Evolutionary conservation across 192 early-diverging fungal species (phyloP).

Genomic region (Obelidium mucronatum): DNA sequence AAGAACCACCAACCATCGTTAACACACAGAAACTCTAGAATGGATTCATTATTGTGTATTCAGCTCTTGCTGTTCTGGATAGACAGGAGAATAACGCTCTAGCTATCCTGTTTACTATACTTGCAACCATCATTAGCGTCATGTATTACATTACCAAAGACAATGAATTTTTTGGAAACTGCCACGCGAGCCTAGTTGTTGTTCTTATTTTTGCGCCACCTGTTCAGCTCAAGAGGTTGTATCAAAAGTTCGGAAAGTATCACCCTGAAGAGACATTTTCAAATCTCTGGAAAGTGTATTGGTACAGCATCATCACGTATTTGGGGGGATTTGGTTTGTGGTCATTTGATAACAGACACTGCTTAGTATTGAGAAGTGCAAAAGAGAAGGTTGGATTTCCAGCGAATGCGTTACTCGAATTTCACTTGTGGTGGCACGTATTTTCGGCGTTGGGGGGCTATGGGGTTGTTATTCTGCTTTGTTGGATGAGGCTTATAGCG

Average conservation of each 20-base stretch:
- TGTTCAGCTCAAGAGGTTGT: constrained; percentile 33
- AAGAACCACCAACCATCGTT: too few relatives aligned
- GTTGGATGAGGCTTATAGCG: background rate
- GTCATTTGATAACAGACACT: constrained; percentile 81
- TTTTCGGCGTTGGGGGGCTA: constrained; percentile 44
- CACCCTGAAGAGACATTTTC: constrained; percentile 44
- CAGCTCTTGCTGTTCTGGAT: background rate
- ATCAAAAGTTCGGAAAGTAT: background rate
- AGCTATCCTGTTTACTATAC: constrained; percentile 23
- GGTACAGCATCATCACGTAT: background rate
- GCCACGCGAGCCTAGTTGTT: constrained; percentile 34
- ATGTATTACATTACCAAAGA: constrained; percentile 70
- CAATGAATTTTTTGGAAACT: constrained; percentile 68
- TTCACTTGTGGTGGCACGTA: constrained; percentile 59
- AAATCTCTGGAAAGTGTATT: constrained; percentile 3
- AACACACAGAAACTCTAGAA: background rate
- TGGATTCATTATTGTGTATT: background rate
- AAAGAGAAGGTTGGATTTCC: constrained; percentile 54
- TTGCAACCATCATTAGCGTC: constrained; percentile 23
- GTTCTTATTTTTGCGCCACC: constrained; percentile 31
- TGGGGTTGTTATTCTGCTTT: background rate
- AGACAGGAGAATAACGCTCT: background rate
- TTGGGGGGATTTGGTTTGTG: constrained; percentile 66
- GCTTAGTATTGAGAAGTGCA: constrained; percentile 57
- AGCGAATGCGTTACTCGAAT: constrained; percentile 55